These are phyloP conservation scores for Prunus mume DNA, from an alignment of 306 rosid genomes.

Conservation along the genomic window DNA sequence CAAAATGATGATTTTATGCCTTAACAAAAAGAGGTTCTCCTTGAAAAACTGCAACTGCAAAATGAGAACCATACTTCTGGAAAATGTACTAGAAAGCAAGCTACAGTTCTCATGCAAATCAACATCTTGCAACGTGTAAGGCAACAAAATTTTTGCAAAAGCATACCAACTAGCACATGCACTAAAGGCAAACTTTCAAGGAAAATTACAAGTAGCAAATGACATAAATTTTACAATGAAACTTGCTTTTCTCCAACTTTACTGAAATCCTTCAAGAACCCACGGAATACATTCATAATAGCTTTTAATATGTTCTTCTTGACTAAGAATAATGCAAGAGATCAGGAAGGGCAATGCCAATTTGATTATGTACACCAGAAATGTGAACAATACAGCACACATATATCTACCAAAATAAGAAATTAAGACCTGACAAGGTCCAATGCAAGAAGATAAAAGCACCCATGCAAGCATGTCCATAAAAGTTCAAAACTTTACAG, in stretches of 20 bases:
- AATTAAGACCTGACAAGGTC: not conserved
- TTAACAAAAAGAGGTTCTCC: not conserved
- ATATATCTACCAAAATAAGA: not conserved
- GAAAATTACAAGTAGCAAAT: not conserved
- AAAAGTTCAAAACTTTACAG: not conserved
- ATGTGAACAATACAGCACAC: not conserved
- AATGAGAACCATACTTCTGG: not conserved
- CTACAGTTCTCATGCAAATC: not conserved
- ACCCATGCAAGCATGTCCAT: not conserved
- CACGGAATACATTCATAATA: not conserved
- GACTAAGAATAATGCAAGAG: no score
- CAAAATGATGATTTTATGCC: not conserved
- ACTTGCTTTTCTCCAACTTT: not conserved
- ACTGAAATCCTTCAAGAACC: not conserved
- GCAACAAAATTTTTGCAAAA: not conserved
- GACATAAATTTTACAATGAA: not conserved
- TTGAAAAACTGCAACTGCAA: not conserved
- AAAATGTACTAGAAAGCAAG: not conserved
- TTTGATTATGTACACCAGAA: not conserved
- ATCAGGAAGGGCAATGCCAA: no score
- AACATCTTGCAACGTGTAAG: not conserved
- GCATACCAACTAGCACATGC: not conserved
- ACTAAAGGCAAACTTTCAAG: not conserved
- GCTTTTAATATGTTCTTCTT: no score
- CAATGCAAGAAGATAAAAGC: not conserved